Conservation (phyloP, 108 stramenopile genomes). For the Nitzschia sp. region DNA sequence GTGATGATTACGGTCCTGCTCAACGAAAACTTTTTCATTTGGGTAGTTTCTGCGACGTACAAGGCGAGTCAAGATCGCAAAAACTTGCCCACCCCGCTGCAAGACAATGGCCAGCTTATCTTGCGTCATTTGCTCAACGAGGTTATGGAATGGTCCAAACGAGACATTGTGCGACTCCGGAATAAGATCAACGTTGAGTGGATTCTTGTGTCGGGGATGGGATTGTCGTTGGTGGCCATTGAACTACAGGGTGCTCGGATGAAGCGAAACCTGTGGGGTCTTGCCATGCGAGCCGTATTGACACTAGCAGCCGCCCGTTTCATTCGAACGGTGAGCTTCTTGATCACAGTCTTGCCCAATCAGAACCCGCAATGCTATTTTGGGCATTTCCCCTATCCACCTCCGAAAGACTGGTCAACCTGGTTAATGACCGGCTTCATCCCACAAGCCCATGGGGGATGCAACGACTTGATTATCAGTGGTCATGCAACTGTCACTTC, state of each 20-base stretch:
- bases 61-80: constrained; percentile 35
- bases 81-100: constrained; percentile 52
- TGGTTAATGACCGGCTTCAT: constrained; percentile 74
- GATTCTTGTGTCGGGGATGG: constrained; percentile 64
- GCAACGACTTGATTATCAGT: constrained; percentile 81
- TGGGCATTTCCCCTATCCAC: constrained; percentile 59
- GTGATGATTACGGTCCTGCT: constrained; percentile 52
- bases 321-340: constrained; percentile 69
- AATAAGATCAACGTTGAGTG: constrained; percentile 73
- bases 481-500: constrained; percentile 83
- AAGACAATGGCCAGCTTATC: constrained; percentile 74
- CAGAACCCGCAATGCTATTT: constrained; percentile 64
- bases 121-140: constrained; percentile 44
- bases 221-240: constrained; percentile 53
- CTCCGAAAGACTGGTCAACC: constrained; percentile 56
- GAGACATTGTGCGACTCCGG: constrained; percentile 54
- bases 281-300: constrained; percentile 53
- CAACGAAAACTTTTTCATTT: constrained; percentile 78
- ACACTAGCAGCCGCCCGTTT: constrained; percentile 59
- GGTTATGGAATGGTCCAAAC: constrained; percentile 47
- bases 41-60: constrained; percentile 84
- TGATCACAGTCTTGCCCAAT: constrained; percentile 72
- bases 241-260: constrained; percentile 48
- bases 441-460: constrained; percentile 70
- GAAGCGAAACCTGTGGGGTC: constrained; percentile 50